Conservation (phyloP, 805 yeast species). For the Tanozyma kutaoensis region DNA sequence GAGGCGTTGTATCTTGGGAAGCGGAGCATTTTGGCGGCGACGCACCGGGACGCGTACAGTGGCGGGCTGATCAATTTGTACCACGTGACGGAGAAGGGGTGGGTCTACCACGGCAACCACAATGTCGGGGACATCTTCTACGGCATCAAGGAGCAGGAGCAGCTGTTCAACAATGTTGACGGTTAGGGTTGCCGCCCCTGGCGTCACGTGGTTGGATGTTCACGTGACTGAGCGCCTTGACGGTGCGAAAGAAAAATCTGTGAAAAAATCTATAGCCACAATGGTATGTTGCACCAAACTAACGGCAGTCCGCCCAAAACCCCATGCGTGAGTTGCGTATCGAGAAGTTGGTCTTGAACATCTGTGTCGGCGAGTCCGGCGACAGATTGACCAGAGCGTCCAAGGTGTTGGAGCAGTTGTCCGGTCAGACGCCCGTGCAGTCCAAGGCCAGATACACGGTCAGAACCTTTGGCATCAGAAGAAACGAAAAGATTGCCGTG, state of each 20-base stretch:
- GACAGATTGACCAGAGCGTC: conserved; percentile 99
- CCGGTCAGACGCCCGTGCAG: conserved; percentile 99
- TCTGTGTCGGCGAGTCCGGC: conserved; percentile 99
- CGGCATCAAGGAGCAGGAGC: conserved; percentile 80
- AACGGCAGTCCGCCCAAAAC: too few relatives aligned
- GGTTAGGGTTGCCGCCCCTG: too few relatives aligned
- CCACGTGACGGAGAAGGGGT: conserved; percentile 87
- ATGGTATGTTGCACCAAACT: too few relatives aligned
- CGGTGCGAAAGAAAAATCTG: too few relatives aligned
- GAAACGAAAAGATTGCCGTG: conserved; percentile 99
- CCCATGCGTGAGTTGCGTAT: conserved; percentile 98
- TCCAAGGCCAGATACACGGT: conserved; percentile 99
- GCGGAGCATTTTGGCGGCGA: conserved; percentile 91
- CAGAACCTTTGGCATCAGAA: conserved; percentile 99
- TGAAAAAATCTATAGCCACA: too few relatives aligned
- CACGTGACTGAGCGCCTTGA: too few relatives aligned
- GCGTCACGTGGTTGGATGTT: too few relatives aligned
- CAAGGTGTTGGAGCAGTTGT: conserved; percentile 98
- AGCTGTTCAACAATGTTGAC: conserved; percentile 86
- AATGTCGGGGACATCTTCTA: conserved; percentile 86
- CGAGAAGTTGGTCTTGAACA: conserved; percentile 99
- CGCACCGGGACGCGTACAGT: conserved; percentile 96
- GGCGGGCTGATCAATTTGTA: conserved; percentile 93
- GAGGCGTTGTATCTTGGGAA: conserved; percentile 92
- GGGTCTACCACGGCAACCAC: conserved; percentile 93